phyloP scores from a whole-genome alignment of 768 basidiomycete species.

The Lyophyllum atratum region DNA sequence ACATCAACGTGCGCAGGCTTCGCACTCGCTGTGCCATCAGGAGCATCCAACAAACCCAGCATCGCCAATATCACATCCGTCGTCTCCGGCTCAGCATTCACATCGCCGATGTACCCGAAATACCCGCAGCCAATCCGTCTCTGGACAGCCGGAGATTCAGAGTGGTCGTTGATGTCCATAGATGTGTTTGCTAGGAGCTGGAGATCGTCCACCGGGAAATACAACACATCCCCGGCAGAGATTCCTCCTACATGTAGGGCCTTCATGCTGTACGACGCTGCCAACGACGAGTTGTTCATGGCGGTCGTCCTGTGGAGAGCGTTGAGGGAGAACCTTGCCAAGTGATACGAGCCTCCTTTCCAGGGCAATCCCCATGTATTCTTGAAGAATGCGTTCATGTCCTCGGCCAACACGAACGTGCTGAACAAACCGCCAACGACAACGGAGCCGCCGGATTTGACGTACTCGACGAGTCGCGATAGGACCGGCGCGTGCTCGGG shows the following conservation, averaged over 20 bases:
- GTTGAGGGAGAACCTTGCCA: conserved; percentile 20
- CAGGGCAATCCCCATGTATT: conserved; percentile 26
- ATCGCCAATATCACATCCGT: conserved; percentile 38
- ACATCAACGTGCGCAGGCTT: neutral
- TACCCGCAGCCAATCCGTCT: conserved; percentile 32
- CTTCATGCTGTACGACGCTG: conserved; percentile 32
- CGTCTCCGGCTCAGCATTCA: conserved; percentile 38
- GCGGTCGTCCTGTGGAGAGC: conserved; percentile 16
- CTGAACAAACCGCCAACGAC: conserved; percentile 33
- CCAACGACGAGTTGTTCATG: conserved; percentile 17
- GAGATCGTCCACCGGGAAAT: conserved; percentile 18
- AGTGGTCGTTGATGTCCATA: conserved; percentile 14
- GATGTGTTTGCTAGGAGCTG: conserved; percentile 1
- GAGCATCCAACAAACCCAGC: conserved; percentile 33
- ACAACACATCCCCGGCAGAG: conserved; percentile 19
- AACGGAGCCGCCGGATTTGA: conserved; percentile 36
- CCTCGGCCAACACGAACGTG: conserved; percentile 11
- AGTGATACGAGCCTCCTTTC: conserved; percentile 24
- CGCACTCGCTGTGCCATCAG: neutral
- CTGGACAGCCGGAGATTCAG: conserved; percentile 34
- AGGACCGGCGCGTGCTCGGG: conserved; percentile 26
- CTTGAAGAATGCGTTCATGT: conserved; percentile 19
- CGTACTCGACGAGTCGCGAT: conserved; percentile 32
- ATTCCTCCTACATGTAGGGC: conserved; percentile 27
- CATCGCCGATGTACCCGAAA: conserved; percentile 44